Base-by-base conservation (phyloP, 352 stramenopile species). In the Phytopythium mirpurense region DNA sequence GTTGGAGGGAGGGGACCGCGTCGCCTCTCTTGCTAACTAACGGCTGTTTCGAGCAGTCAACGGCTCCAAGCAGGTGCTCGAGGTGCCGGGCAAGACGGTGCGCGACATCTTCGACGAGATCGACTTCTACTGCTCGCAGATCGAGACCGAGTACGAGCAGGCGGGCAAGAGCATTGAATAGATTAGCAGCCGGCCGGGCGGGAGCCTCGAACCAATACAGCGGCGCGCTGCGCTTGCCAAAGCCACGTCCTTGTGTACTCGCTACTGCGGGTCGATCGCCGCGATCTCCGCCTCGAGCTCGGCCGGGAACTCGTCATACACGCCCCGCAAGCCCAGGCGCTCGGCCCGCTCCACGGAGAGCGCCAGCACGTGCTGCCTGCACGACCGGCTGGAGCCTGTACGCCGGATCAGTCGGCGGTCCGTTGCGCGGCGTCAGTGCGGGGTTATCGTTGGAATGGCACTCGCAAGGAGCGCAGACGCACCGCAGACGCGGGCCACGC, bases 151-250 rank as follows among this genome's bases (percentile, higher is more conserved):
- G 65, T 90, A 92, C 62, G 83, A 93, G 67, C 65, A 74, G 54
- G 60, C 79, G 60, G 83, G 83, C 66, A 93, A 93, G 76, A 61
- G 51, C 59, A 92, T 93, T 59, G 83, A 93, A 56, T 91, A 90
- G 70, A 65, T 46, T 57, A 32, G 34, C 27, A n/a, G 29, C 32
- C 10, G 45, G 24, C 26, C 16, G 24, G 11, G 10, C 5, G 29
- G 5, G 29, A 5, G 29, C 29, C 29, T 5, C 29, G 29, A 32
- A 9, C 29, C 29, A 32, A 32, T 32, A 32, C 29, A 5, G 29
- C 45, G 40, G n/a, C n/a, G n/a, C n/a, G n/a, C n/a, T n/a, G n/a
- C n/a, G n/a, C 16, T 29, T 45, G 40, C 21, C n/a, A 29, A 26
- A 15, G n/a, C n/a, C n/a, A n/a, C n/a, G n/a, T n/a, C n/a, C 26